Percentiles rank a stretch among this genome's conserved stretches.
Conservation (phyloP, 352 stramenopile genomes). For the Phytophthora capsici region DNA sequence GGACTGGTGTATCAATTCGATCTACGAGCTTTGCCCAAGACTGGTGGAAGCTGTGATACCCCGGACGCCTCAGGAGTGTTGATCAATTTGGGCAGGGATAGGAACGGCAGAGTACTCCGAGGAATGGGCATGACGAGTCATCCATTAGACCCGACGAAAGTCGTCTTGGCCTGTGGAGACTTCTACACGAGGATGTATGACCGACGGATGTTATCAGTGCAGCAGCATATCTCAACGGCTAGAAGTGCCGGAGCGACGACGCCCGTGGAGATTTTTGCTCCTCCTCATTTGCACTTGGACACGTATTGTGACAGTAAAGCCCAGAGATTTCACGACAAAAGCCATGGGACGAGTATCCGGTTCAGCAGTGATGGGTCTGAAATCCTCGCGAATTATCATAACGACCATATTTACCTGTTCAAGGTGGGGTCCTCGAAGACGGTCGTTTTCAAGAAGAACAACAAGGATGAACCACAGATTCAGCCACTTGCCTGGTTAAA, state of each 20-base stretch:
- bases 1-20: slow-evolving; percentile 88
- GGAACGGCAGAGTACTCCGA: slow-evolving; percentile 49
- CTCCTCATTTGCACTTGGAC: slow-evolving; percentile 81
- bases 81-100: slow-evolving; percentile 68
- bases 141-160: slow-evolving; percentile 74
- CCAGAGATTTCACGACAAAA: slow-evolving; percentile 55
- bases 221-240: slow-evolving; percentile 36
- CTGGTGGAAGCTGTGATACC: slow-evolving; percentile 38
- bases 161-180: slow-evolving; percentile 78
- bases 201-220: slow-evolving; percentile 73
- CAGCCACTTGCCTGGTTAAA: slow-evolving; percentile 41
- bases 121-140: slow-evolving; percentile 81
- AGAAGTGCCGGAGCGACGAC: slow-evolving; percentile 42
- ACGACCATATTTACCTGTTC: slow-evolving; percentile 88
- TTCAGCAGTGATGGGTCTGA: slow-evolving; percentile 75
- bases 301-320: slow-evolving; percentile 44
- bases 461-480: slow-evolving; percentile 31
- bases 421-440: slow-evolving; percentile 47
- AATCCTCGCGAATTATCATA: slow-evolving; percentile 85
- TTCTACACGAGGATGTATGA: slow-evolving; percentile 85
- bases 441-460: slow-evolving; percentile 36
- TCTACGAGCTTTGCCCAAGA: slow-evolving; percentile 58
- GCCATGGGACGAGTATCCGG: slow-evolving; percentile 82
- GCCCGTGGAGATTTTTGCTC: slow-evolving; percentile 71
- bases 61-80: slow-evolving; percentile 57